Conservation (phyloP, 2,329 filamentous ascomycete species). For the Dichotomopilus funicola region DNA sequence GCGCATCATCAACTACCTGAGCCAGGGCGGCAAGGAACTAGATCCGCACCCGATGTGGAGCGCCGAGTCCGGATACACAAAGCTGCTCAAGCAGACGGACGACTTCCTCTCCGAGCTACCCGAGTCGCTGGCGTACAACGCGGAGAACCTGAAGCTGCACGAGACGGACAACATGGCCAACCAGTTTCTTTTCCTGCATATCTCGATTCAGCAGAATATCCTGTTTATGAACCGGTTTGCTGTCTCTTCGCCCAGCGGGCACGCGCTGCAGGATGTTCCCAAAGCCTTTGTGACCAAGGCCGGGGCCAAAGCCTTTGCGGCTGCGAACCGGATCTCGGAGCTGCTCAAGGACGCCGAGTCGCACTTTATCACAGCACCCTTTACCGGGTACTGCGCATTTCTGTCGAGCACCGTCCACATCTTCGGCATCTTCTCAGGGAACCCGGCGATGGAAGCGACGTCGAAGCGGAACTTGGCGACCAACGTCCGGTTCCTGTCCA, state of each 20-base stretch:
- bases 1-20: slow-evolving; percentile 79
- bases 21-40: slow-evolving; percentile 76
- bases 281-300: slow-evolving; percentile 71
- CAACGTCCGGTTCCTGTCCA: slow-evolving; percentile 84
- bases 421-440: slow-evolving; percentile 82
- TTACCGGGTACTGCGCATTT: slow-evolving; percentile 92
- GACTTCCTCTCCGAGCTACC: slow-evolving; percentile 66
- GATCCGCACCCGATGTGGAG: slow-evolving; percentile 78
- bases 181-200: slow-evolving; percentile 88
- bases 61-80: slow-evolving; percentile 66
- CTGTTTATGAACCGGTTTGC: slow-evolving; percentile 88
- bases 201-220: slow-evolving; percentile 81
- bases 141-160: slow-evolving; percentile 79
- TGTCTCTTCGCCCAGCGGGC: slow-evolving; percentile 60
- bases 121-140: slow-evolving; percentile 62
- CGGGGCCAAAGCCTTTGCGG: slow-evolving; percentile 68
- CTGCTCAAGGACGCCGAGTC: slow-evolving; percentile 75
- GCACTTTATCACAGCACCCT: slow-evolving; percentile 79
- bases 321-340: slow-evolving; percentile 80
- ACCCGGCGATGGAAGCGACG: slow-evolving; percentile 63
- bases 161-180: slow-evolving; percentile 79
- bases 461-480: slow-evolving; percentile 80
- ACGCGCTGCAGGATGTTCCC: slow-evolving; percentile 64
- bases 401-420: slow-evolving; percentile 92
- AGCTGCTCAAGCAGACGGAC: slow-evolving; percentile 63